These are phyloP conservation scores for Globisporangium takayamanum DNA, from an alignment of 352 stramenopile species.

Conservation along the genomic window DNA sequence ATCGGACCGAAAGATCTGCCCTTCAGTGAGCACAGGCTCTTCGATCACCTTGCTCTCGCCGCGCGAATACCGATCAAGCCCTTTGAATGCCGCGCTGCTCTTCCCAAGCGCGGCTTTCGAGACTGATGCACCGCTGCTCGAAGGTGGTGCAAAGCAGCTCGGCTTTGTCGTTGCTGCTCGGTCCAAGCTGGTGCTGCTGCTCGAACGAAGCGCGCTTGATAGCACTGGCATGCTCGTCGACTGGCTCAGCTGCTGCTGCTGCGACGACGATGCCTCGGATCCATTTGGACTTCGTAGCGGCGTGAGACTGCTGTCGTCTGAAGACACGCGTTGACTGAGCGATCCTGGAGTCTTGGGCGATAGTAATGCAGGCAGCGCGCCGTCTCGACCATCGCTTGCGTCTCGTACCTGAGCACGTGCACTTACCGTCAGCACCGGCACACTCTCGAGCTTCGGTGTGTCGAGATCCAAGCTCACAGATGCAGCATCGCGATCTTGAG, in stretches of 20 bases:
- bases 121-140: neutral
- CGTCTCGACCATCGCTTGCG: neutral
- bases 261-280: neutral
- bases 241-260: neutral
- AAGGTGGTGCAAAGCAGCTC: constrained; percentile 1
- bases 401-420: too few relatives aligned
- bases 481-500: too few relatives aligned
- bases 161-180: neutral
- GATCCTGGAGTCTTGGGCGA: constrained; percentile 6
- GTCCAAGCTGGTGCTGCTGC: neutral
- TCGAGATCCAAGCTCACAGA: too few relatives aligned
- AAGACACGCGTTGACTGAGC: too few relatives aligned
- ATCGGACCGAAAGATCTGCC: constrained; percentile 28
- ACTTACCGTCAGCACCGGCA: too few relatives aligned
- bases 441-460: too few relatives aligned
- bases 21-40: constrained; percentile 22
- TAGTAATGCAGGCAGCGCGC: constrained; percentile 6
- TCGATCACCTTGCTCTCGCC: constrained; percentile 49
- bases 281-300: too few relatives aligned
- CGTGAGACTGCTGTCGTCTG: too few relatives aligned
- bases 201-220: neutral
- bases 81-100: constrained; percentile 22
- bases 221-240: constrained; percentile 10
- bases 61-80: constrained; percentile 59
- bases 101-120: neutral